phyloP scores from a whole-genome alignment of 441 rosid species.

The Bruguiera hainesii region DNA sequence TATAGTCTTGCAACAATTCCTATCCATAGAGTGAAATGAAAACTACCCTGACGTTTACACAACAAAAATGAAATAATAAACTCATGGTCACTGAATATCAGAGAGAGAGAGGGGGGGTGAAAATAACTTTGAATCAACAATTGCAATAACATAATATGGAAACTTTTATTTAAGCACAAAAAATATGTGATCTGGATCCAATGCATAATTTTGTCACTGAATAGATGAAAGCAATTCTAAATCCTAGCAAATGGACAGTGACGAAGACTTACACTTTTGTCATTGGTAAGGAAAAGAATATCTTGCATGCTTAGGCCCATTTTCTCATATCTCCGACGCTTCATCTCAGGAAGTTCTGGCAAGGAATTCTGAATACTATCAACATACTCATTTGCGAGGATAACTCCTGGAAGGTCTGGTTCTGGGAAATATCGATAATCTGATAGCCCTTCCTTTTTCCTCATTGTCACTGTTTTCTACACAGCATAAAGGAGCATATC shows the following conservation, averaged over 20 bases:
- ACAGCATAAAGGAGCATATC: slow-evolving; percentile 18
- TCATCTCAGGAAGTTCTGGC: slow-evolving; percentile 93
- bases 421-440: slow-evolving; percentile 96
- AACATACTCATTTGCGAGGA: slow-evolving; percentile 60
- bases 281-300: slow-evolving; percentile 92
- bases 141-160: not conserved
- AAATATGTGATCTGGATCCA: not conserved
- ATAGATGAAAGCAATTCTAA: not conserved
- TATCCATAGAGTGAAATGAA: no score
- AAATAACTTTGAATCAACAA: not conserved
- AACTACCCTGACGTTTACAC: not conserved
- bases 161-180: no score
- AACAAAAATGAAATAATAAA: not conserved
- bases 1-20: not conserved
- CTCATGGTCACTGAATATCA: not conserved
- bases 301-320: slow-evolving; percentile 93
- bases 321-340: slow-evolving; percentile 76
- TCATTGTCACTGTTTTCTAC: slow-evolving; percentile 92
- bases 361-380: slow-evolving; percentile 51
- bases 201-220: not conserved
- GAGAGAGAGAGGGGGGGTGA: not conserved
- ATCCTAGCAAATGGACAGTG: not conserved
- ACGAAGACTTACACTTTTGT: slow-evolving; percentile 55
- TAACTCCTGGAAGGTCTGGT: slow-evolving; percentile 91
- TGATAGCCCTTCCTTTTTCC: slow-evolving; percentile 96